A percentile compares a stretch with the other conserved stretches of the same genome.
Conservation (phyloP, 2,329 filamentous ascomycete species). For the Aspergillus ochraceoroseus region DNA sequence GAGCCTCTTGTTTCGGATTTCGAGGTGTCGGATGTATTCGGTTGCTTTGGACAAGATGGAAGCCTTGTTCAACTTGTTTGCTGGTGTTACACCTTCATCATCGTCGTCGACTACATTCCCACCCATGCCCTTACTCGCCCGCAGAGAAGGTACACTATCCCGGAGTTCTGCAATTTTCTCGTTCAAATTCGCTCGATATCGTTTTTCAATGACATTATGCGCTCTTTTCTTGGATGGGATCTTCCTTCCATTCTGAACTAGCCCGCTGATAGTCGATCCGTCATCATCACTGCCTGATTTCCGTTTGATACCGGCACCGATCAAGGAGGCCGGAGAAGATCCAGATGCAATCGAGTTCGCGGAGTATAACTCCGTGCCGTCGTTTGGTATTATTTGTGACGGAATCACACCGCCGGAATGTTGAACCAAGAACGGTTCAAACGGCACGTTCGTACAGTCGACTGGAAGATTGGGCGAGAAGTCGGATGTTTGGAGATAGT, state of each 20-base stretch:
- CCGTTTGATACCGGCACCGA: slow-evolving; percentile 54
- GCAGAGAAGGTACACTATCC: slow-evolving; percentile 85
- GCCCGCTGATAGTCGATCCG: slow-evolving; percentile 29
- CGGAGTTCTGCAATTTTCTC: slow-evolving; percentile 92
- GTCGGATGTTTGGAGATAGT: slow-evolving; percentile 20
- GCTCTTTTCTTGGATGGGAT: slow-evolving; percentile 79
- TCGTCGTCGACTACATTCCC: slow-evolving; percentile 57
- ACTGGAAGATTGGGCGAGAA: slow-evolving; percentile 33
- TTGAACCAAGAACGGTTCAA: slow-evolving; percentile 18
- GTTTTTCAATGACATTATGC: slow-evolving; percentile 97
- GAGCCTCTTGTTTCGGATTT: slow-evolving; percentile 80
- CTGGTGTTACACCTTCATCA: slow-evolving; percentile 76
- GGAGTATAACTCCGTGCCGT: slow-evolving; percentile 12
- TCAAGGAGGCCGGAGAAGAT: slow-evolving; percentile 27
- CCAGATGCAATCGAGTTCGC: slow-evolving; percentile 21
- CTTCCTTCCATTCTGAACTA: slow-evolving; percentile 44
- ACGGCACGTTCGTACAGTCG: slow-evolving; percentile 29
- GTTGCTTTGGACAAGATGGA: slow-evolving; percentile 93
- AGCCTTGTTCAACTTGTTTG: slow-evolving; percentile 96
- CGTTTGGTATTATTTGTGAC: slow-evolving; percentile 7
- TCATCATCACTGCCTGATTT: slow-evolving; percentile 60
- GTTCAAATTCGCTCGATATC: slow-evolving; percentile 92
- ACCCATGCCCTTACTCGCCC: slow-evolving; percentile 61
- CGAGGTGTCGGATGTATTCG: slow-evolving; percentile 89
- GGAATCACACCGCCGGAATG: slow-evolving; percentile 7